Base-by-base conservation (phyloP, 495 filamentous ascomycete species). In the Xylaria longipes region DNA sequence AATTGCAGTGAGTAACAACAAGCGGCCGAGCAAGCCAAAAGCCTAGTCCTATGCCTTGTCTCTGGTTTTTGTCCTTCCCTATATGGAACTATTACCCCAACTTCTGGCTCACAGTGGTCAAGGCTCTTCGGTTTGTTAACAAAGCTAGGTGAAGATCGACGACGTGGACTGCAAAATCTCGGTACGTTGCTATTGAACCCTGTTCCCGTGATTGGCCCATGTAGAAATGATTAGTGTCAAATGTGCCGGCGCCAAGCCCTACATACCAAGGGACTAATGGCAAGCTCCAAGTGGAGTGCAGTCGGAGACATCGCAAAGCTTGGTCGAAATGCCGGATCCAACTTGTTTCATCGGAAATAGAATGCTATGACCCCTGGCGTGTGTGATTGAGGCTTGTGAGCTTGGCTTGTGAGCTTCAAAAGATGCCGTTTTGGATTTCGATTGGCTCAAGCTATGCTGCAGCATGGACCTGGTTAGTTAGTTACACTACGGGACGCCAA, bases 281-380 rank as follows among this genome's bases (percentile, higher is more conserved):
- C 33, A 58, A 35, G 14, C 6, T 35, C 15, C 54, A 17, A 57
- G 29, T 57, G 54, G 27, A 57, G 29, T 39, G 6, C 22, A 39
- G 45, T 22, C 45, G 46, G 27, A 25, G 64, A 56, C 50, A 41
- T 58, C 5, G 52, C 65, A 45, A 68, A 46, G 50, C 65, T 57
- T 68, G 27, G 52, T 69, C 33, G 11, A 61, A 27, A 27, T 41
- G 56, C 27, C 37, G 54, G 29, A 45, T 69, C 39, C 54, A 45
- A 58, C 66, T 61, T 61, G 66, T 69, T 69, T 69, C 66, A 69
- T 69, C 66, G 27, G 54, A 69, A 48, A 60, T 58, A 69, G 39
- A 56, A 69, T 48, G 39, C 43, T 22, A 68, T 22, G 41, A 46
- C 65, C 65, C 43, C 46, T 22, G n/a, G 65, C 31, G 48, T 11